These are phyloP conservation scores for Botrytis elliptica DNA, from an alignment of 2,329 filamentous ascomycete genomes.

Conservation along the genomic window DNA sequence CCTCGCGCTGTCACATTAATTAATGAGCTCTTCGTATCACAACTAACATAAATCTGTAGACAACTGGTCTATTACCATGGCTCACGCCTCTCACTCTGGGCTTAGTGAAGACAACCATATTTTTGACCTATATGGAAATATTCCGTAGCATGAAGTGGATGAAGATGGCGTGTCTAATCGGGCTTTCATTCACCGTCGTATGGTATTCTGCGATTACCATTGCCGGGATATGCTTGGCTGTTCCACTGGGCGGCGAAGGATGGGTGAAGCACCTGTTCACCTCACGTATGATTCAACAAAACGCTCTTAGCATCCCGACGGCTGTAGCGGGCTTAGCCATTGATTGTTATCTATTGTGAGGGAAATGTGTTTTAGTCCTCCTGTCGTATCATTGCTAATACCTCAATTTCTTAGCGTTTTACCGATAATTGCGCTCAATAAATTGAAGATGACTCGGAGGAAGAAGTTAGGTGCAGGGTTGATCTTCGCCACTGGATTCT, in stretches of 20 bases:
- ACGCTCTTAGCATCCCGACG: not conserved
- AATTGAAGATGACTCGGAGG: not conserved
- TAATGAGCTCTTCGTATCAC: not conserved
- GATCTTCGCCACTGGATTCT: not conserved
- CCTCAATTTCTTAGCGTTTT: not conserved
- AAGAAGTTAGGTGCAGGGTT: not conserved
- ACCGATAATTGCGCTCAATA: not conserved
- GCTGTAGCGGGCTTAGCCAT: not conserved
- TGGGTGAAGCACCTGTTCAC: not conserved
- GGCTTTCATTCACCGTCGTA: not conserved
- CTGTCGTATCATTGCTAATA: not conserved
- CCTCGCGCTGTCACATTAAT: not conserved
- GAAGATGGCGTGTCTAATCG: not conserved
- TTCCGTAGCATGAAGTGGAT: not conserved
- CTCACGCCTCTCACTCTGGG: not conserved
- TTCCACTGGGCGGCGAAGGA: not conserved
- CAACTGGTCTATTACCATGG: not conserved
- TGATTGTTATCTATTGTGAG: not conserved
- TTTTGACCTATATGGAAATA: not conserved
- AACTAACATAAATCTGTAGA: not conserved
- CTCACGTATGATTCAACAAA: not conserved
- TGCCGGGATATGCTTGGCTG: not conserved
- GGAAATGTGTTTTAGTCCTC: rapidly evolving
- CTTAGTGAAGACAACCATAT: not conserved
- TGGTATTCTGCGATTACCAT: not conserved